Evolutionary conservation across 148 eudicot species (phyloP), one percentile per base, ranked within the genome.

Genomic region (Rhododendron mucronatum): DNA sequence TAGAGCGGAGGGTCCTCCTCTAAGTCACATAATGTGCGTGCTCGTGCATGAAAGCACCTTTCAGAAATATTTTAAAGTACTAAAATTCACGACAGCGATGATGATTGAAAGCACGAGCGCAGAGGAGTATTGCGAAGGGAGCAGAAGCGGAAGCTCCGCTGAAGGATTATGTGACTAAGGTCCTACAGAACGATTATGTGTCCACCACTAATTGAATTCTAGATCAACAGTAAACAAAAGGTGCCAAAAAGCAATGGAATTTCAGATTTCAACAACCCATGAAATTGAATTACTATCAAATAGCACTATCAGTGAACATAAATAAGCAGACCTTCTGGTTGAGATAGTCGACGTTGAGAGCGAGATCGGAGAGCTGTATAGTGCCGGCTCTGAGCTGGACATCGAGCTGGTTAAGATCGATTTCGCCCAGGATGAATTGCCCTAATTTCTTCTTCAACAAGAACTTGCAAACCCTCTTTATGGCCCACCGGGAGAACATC

Each of bases 401-500:
- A 90, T 96, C 99, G 65, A 96, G 98, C 85, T 96, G 97, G 65
- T 96, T 87, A 26, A 95, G 92, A 90, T 96, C 98, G 82, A 96
- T 95, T 26, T 96, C 99, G 0, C 98, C 99, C 0, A 92, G 86
- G 30, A 96, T 92, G 18, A 93, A 91, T 84, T 92, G 89, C 44
- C 99, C 99, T 20, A 96, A 84, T 78, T 96, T 95, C 91, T 95
- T 96, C 95, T 95, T 96, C 91, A 96, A 86, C 84, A 93, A 85
- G 81, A 95, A 96, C 88, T 94, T 92, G 82, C 95, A 96, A 3
- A 93, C 75, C 88, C 93, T 91, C 85, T 92, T 96, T 2, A 93
- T 44, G 15, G 95, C 97, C 91, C 92, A 95, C 7, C 95, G 92
- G 10, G 96, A 92, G 78, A 95, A 86, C 89, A 95, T 88, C 77